Conservation (phyloP, 2,329 filamentous ascomycete genomes). For the Trichothecium sympodiale region DNA sequence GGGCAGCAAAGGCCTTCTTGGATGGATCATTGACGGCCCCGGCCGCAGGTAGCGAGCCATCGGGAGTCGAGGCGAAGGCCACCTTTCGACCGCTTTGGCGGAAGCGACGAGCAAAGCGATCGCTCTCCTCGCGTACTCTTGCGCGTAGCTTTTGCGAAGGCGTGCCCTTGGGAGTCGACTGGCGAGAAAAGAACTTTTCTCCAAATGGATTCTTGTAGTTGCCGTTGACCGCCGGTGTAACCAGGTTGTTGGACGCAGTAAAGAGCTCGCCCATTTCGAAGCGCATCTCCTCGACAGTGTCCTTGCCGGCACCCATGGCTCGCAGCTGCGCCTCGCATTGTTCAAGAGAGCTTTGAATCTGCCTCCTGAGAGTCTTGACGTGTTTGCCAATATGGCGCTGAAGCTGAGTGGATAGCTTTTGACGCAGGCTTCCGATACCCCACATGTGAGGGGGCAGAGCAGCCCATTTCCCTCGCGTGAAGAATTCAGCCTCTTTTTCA, state of each 20-base stretch:
- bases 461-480: conserved; percentile 36
- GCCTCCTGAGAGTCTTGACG: conserved; percentile 35
- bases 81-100: conserved; percentile 38
- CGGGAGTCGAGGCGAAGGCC: conserved; percentile 21
- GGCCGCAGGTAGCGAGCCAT: conserved; percentile 13
- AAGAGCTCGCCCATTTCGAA: conserved; percentile 42
- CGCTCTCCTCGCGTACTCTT: conserved; percentile 39
- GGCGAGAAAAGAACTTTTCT: conserved; percentile 38
- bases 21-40: conserved; percentile 22
- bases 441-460: conserved; percentile 34
- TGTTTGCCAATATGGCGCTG: conserved; percentile 41
- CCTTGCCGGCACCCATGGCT: conserved; percentile 37
- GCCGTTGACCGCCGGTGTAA: conserved; percentile 40
- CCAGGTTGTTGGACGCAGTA: conserved; percentile 40
- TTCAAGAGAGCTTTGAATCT: conserved; percentile 39
- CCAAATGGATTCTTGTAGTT: conserved; percentile 45
- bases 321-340: conserved; percentile 37
- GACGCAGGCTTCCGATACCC: conserved; percentile 32
- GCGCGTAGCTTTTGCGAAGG: conserved; percentile 40
- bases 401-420: conserved; percentile 37
- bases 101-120: conserved; percentile 35
- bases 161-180: conserved; percentile 36
- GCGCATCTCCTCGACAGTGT: conserved; percentile 41
- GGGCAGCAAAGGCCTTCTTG: conserved; percentile 35
- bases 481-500: conserved; percentile 34